Evolutionary conservation across 2,329 filamentous ascomycete genomes (phyloP).

Genomic region (Phialemonium atrogriseum): DNA sequence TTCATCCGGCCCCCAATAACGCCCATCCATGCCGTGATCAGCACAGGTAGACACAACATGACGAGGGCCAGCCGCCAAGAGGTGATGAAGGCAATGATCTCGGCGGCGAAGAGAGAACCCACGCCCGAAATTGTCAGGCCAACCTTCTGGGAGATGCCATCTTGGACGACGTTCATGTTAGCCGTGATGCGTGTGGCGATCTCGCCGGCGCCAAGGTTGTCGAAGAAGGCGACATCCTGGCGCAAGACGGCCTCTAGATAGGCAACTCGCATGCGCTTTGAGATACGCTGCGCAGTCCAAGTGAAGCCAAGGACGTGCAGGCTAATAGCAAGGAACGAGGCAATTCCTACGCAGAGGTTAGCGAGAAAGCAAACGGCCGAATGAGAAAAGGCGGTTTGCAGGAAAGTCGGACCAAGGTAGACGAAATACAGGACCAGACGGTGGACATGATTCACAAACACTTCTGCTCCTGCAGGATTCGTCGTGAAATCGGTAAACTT

Average conservation of each 20-base stretch:
- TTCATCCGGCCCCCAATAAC: conserved; percentile 70
- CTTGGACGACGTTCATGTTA: conserved; percentile 88
- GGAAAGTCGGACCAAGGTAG: conserved; percentile 74
- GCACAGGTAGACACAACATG: conserved; percentile 64
- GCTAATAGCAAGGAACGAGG: conserved; percentile 70
- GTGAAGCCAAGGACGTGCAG: conserved; percentile 83
- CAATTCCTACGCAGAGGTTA: too few relatives aligned
- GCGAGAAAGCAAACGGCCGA: too few relatives aligned
- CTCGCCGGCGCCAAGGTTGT: conserved; percentile 86
- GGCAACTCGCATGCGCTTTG: conserved; percentile 68
- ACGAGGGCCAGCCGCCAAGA: conserved; percentile 94
- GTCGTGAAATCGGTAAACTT: too few relatives aligned
- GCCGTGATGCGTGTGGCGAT: conserved; percentile 91
- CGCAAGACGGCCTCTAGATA: conserved; percentile 79
- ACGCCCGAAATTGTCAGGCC: conserved; percentile 67
- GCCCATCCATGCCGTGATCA: conserved; percentile 54
- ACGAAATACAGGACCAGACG: conserved; percentile 78
- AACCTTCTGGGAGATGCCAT: conserved; percentile 87
- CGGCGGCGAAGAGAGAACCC: conserved; percentile 79
- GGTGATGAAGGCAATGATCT: conserved; percentile 82
- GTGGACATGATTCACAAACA: too few relatives aligned
- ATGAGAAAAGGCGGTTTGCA: too few relatives aligned
- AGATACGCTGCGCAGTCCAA: conserved; percentile 73
- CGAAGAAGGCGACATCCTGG: conserved; percentile 89
- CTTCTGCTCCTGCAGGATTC: too few relatives aligned